These are phyloP conservation scores for Somion occarium DNA, from an alignment of 1,284 basidiomycete species.

Conservation along the genomic window DNA sequence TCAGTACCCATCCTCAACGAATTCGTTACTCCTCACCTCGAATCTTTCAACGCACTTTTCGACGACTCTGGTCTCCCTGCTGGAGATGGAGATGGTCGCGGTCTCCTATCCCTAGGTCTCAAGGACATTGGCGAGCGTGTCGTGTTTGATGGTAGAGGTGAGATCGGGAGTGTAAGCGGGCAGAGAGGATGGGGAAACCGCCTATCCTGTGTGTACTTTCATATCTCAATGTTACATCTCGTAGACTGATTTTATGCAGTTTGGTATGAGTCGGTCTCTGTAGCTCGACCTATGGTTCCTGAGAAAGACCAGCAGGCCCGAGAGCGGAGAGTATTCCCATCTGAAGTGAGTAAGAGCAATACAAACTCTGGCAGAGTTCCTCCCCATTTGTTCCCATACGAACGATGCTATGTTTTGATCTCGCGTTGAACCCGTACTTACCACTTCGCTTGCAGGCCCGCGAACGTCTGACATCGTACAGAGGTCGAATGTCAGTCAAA, in stretches of 20 bases:
- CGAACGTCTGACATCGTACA: conserved; percentile 90
- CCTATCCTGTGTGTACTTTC: conserved; percentile 65
- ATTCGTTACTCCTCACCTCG: conserved; percentile 91
- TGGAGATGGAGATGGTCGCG: conserved; percentile 74
- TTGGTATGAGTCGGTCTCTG: conserved; percentile 85
- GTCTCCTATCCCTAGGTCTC: conserved; percentile 77
- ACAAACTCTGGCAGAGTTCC: neutral
- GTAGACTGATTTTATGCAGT: conserved; percentile 43
- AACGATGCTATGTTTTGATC: no score
- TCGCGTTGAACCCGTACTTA: no score
- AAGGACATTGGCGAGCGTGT: conserved; percentile 88
- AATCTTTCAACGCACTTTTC: conserved; percentile 96
- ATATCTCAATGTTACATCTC: conserved; percentile 10
- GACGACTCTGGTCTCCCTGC: conserved; percentile 74
- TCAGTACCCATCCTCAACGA: conserved; percentile 86
- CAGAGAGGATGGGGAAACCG: conserved; percentile 72
- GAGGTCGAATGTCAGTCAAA: conserved; percentile 88
- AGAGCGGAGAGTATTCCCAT: conserved; percentile 83
- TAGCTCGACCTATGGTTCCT: conserved; percentile 84
- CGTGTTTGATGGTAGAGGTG: conserved; percentile 82
- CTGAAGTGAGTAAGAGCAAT: conserved; percentile 58
- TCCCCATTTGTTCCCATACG: conserved; percentile 1
- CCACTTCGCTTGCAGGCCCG: conserved; percentile 60
- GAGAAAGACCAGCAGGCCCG: conserved; percentile 77
- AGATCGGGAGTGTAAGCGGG: conserved; percentile 46